A percentile compares a stretch with the other conserved stretches of the same genome.
phyloP scores from a whole-genome alignment of 202 grass and related monocot genomes.

The Setaria viridis region DNA sequence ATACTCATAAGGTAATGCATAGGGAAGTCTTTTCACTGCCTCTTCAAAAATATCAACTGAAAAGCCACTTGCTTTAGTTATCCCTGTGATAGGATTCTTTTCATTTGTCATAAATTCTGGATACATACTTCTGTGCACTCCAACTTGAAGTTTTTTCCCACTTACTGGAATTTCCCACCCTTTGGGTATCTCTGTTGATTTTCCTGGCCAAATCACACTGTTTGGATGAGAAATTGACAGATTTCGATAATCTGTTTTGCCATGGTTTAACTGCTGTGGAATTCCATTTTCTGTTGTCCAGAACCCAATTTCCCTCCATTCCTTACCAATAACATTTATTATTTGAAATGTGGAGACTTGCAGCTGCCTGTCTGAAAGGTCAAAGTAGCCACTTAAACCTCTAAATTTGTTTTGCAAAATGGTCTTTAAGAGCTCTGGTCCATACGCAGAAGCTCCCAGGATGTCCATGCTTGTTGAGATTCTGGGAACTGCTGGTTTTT shows the following conservation, averaged over 20 bases:
- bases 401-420: constrained; percentile 50
- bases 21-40: constrained; percentile 50
- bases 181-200: constrained; percentile 42
- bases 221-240: constrained; percentile 31
- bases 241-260: background rate
- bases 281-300: constrained; percentile 49
- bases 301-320: constrained; percentile 46
- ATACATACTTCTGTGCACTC: constrained; percentile 25
- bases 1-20: constrained; percentile 55
- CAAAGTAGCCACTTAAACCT: constrained; percentile 62
- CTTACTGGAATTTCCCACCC: constrained; percentile 57
- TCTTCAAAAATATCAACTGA: constrained; percentile 63
- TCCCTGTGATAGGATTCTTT: constrained; percentile 32
- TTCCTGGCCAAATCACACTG: constrained; percentile 57
- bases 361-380: constrained; percentile 44
- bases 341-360: constrained; percentile 42
- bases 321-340: constrained; percentile 60
- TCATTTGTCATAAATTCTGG: constrained; percentile 34
- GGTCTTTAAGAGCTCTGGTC: constrained; percentile 39
- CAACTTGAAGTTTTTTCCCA: constrained; percentile 60
- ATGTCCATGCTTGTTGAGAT: background rate
- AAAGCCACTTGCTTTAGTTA: constrained; percentile 36
- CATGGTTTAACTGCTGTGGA: constrained; percentile 5
- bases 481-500: background rate
- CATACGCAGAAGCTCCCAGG: constrained; percentile 35